A percentile compares a stretch with the other conserved stretches of the same genome.
Evolutionary conservation across 2,329 filamentous ascomycete species (phyloP).

Genomic region (Pseudogymnoascus pannorum): DNA sequence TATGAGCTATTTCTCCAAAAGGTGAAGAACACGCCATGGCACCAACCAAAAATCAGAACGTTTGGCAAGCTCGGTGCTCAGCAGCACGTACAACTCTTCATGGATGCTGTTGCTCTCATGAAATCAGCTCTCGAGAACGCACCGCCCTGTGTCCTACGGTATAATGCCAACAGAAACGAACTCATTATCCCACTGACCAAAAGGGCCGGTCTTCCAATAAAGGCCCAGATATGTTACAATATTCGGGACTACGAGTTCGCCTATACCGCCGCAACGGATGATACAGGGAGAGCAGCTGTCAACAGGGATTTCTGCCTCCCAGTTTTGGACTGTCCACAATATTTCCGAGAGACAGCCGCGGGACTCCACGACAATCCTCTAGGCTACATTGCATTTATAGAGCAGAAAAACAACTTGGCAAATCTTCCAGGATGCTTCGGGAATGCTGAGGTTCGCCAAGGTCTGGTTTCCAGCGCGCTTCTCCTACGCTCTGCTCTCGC

Average conservation of each 20-base stretch:
- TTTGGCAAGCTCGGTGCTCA: not conserved
- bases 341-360: not conserved
- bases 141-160: not conserved
- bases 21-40: not conserved
- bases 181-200: not conserved
- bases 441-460: not conserved
- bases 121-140: not conserved
- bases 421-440: not conserved
- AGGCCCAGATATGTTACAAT: not conserved
- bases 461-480: not conserved
- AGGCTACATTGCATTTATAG: not conserved
- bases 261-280: not conserved
- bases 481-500: not conserved
- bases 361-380: not conserved
- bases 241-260: not conserved
- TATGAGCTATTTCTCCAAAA: not conserved
- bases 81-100: not conserved
- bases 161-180: not conserved
- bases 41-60: not conserved
- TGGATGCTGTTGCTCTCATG: not conserved
- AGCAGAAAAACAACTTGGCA: not conserved
- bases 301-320: not conserved
- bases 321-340: not conserved
- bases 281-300: not conserved
- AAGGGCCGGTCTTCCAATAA: constrained; percentile 1